Conservation (phyloP, 805 yeast genomes). For the Sugiyamaella marilandica region DNA sequence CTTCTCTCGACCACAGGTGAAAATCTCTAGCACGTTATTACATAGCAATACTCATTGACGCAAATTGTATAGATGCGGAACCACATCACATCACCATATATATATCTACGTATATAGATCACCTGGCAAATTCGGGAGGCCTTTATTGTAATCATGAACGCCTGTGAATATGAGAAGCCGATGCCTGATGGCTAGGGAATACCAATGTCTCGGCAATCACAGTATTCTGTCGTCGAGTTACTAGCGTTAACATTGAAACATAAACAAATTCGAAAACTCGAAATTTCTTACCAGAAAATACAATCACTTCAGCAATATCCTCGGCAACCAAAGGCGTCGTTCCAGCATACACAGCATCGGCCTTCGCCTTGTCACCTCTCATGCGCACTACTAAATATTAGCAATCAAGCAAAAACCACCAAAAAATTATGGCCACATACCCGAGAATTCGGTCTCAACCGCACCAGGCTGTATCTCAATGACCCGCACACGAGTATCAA, state of each 20-base stretch:
- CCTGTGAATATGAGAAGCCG: conserved; percentile 47
- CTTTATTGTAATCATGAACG: not conserved
- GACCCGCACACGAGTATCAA: conserved; percentile 63
- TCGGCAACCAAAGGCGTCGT: conserved; percentile 66
- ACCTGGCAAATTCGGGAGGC: no score
- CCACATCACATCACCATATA: no score
- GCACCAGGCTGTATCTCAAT: conserved; percentile 76
- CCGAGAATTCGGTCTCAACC: conserved; percentile 72
- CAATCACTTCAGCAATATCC: conserved; percentile 72
- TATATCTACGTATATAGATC: no score
- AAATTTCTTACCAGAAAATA: conserved; percentile 40
- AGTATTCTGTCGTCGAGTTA: conserved; percentile 63
- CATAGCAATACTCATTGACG: no score
- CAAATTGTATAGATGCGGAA: no score
- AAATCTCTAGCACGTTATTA: no score
- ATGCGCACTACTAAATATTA: conserved; percentile 43
- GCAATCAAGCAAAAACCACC: not conserved
- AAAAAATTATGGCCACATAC: conserved; percentile 10
- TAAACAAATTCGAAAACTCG: conserved; percentile 9
- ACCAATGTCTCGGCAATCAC: conserved; percentile 78
- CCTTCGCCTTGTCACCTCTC: conserved; percentile 56
- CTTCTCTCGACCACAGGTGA: no score
- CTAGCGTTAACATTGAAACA: not conserved
- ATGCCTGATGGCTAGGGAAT: conserved; percentile 82
- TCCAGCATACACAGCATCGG: conserved; percentile 61